A percentile compares a stretch with the other conserved stretches of the same genome.
Evolutionary conservation across 805 yeast genomes (phyloP).

Genomic region (Candida piceae): DNA sequence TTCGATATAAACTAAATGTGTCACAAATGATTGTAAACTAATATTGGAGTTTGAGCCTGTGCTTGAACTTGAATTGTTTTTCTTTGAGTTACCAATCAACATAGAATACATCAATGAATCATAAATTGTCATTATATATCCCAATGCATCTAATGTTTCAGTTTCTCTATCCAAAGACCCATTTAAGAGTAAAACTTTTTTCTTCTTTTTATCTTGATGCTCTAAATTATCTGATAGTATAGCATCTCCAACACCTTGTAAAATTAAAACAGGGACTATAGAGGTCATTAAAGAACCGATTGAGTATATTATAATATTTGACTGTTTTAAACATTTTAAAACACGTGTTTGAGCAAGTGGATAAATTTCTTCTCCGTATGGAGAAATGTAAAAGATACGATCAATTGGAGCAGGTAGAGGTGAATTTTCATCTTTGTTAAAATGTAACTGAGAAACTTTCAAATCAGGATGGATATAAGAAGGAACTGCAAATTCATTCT

Average conservation of each 20-base stretch:
- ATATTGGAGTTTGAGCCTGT: constrained; percentile 30
- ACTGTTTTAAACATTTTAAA: constrained; percentile 39
- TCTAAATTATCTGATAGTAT: constrained; percentile 25
- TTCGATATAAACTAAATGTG: constrained; percentile 57
- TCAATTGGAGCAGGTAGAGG: constrained; percentile 74
- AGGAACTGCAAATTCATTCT: constrained; percentile 54
- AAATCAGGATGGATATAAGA: constrained; percentile 78
- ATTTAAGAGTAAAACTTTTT: constrained; percentile 63
- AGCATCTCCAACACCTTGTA: constrained; percentile 69
- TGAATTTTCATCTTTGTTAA: constrained; percentile 50
- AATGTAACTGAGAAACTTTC: constrained; percentile 67
- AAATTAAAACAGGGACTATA: constrained; percentile 68
- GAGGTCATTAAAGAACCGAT: constrained; percentile 91
- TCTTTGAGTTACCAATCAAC: constrained; percentile 13
- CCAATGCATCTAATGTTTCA: constrained; percentile 53
- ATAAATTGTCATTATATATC: constrained; percentile 51
- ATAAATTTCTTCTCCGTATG: constrained; percentile 80
- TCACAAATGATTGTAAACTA: constrained; percentile 37
- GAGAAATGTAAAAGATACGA: constrained; percentile 74
- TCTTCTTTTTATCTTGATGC: constrained; percentile 18
- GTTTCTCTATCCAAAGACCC: constrained; percentile 82
- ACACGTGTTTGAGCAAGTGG: constrained; percentile 70
- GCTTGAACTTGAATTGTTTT: constrained; percentile 2
- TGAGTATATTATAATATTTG: constrained; percentile 63
- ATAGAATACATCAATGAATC: constrained; percentile 53